Evolutionary conservation across 805 yeast species (phyloP).

Genomic region (Zygoascus bituminiphila): DNA sequence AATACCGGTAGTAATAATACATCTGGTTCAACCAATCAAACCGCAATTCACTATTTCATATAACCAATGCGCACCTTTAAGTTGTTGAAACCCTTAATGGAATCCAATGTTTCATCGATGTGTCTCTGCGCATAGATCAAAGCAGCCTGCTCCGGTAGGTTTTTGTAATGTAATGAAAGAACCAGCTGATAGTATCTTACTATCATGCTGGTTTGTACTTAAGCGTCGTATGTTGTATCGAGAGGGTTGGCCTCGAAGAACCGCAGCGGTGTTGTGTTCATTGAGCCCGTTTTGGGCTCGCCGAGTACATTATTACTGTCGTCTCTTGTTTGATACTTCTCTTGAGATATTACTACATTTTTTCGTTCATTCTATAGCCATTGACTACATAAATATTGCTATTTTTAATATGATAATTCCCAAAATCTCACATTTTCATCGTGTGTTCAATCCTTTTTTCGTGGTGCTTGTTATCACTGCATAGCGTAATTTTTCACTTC

Average conservation of each 20-base stretch:
- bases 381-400: no score
- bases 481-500: no score
- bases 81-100: slow-evolving; percentile 1
- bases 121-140: slow-evolving; percentile 19
- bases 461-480: no score
- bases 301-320: no score
- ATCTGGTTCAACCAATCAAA: no score
- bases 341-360: background rate
- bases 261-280: no score
- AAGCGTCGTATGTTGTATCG: background rate
- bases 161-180: background rate
- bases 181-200: background rate
- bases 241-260: background rate
- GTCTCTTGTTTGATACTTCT: background rate
- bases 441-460: background rate
- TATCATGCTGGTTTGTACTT: background rate
- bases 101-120: slow-evolving; percentile 13
- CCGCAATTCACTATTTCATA: no score
- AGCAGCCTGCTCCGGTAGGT: background rate
- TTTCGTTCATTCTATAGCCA: no score
- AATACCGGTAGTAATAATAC: no score
- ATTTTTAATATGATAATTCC: no score
- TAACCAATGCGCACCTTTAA: slow-evolving; percentile 12
- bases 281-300: no score
- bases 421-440: background rate